Evolutionary conservation across 208 protist species (phyloP).

Genomic region (Wallacemonas collosoma): DNA sequence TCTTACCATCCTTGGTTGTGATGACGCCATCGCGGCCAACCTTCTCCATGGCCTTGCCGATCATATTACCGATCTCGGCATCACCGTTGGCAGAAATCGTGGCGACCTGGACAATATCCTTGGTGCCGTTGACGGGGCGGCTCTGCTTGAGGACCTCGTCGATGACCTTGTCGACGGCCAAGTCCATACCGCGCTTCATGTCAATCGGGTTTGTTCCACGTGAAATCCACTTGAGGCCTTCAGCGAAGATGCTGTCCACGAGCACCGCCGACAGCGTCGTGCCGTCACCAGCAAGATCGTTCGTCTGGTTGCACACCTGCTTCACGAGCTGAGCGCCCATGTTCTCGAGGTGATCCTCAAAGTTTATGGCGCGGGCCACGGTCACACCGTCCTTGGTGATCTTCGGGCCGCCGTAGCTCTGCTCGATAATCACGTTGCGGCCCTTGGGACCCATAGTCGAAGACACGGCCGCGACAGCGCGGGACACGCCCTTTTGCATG

Average conservation of each 20-base stretch:
- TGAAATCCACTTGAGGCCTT: slow-evolving; percentile 97
- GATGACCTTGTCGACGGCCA: slow-evolving; percentile 93
- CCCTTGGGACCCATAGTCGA: slow-evolving; percentile 99
- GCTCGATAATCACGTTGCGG: slow-evolving; percentile 99
- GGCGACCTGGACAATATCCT: slow-evolving; percentile 97
- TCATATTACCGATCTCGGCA: slow-evolving; percentile 97
- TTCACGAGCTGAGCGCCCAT: slow-evolving; percentile 98
- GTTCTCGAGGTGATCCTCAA: slow-evolving; percentile 98
- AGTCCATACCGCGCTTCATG: slow-evolving; percentile 98
- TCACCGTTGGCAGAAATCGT: slow-evolving; percentile 99
- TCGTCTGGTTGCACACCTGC: slow-evolving; percentile 97
- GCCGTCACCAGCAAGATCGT: slow-evolving; percentile 98
- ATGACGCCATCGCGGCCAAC: slow-evolving; percentile 99
- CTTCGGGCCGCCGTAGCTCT: slow-evolving; percentile 97
- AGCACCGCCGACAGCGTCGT: slow-evolving; percentile 99
- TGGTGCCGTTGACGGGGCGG: slow-evolving; percentile 94
- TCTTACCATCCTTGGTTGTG: slow-evolving; percentile 99
- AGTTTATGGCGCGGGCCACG: slow-evolving; percentile 99
- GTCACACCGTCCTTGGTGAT: slow-evolving; percentile 99
- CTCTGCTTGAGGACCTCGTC: slow-evolving; percentile 88
- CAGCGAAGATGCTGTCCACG: slow-evolving; percentile 97
- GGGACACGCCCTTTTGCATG: slow-evolving; percentile 96
- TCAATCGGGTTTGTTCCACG: slow-evolving; percentile 99
- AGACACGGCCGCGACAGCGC: slow-evolving; percentile 95
- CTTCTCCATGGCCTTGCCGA: slow-evolving; percentile 98